Percentiles rank a stretch among this genome's conserved stretches.
Evolutionary conservation across 169 alveolate species (phyloP).

Genomic region (Amoebophrya sp.): DNA sequence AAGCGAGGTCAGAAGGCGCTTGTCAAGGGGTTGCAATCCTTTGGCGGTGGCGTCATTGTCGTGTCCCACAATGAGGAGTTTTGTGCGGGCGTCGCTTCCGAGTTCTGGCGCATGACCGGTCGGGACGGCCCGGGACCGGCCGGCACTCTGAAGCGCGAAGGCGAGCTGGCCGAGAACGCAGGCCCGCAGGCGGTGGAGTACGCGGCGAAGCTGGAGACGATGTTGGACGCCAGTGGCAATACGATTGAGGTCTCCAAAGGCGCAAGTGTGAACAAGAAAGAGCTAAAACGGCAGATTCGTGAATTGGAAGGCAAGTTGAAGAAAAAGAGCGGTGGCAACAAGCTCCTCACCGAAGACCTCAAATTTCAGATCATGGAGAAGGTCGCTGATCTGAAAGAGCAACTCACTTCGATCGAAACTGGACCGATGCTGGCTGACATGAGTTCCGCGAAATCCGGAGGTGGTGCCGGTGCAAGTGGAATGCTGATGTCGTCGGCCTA

Average conservation of each 20-base stretch:
- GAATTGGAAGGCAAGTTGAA: no score
- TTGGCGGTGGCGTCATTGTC: constrained; percentile 27
- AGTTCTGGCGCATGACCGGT: background rate
- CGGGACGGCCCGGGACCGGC: no score
- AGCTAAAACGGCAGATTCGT: background rate
- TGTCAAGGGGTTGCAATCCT: constrained; percentile 15
- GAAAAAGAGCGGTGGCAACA: no score
- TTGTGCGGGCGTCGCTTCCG: background rate
- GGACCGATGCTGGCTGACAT: no score
- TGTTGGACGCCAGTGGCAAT: background rate
- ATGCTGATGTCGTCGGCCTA: no score
- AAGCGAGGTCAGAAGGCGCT: constrained; percentile 6
- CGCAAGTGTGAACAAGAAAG: background rate
- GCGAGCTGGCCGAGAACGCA: background rate
- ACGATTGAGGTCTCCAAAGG: background rate
- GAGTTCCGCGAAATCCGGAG: no score
- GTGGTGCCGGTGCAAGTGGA: no score
- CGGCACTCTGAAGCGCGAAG: background rate
- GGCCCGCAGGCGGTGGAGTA: background rate
- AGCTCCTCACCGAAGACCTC: no score
- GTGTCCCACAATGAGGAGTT: background rate
- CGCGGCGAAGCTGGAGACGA: background rate
- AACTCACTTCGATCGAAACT: no score
- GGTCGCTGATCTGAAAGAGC: no score
- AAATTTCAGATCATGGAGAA: no score